phyloP scores from a whole-genome alignment of 345 rosid genomes.

The Brassica juncea region DNA sequence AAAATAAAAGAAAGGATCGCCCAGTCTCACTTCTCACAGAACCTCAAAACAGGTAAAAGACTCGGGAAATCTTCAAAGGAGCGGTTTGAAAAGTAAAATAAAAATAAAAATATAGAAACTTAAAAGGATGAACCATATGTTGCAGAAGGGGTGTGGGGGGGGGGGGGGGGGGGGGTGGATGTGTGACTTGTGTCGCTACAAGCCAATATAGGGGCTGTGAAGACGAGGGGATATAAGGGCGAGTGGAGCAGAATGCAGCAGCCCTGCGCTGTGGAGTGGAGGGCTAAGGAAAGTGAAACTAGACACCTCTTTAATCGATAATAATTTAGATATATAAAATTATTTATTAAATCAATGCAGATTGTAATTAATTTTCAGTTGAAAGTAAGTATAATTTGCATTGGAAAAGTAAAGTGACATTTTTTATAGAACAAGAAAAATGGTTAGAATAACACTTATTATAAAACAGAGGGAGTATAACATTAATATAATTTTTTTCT shows the following conservation, averaged over 20 bases:
- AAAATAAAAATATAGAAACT: too few species aligned
- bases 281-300: conserved; percentile 49
- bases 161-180: conserved; percentile 36
- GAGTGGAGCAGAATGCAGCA: conserved; percentile 46
- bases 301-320: background rate
- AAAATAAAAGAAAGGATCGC: too few species aligned
- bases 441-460: too few species aligned
- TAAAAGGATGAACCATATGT: conserved; percentile 32
- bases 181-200: conserved; percentile 41
- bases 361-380: too few species aligned
- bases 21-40: conserved; percentile 41
- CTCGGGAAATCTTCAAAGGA: background rate
- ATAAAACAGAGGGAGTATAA: too few species aligned
- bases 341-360: too few species aligned
- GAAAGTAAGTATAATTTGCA: too few species aligned
- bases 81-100: background rate
- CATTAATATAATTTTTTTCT: too few species aligned
- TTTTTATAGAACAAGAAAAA: too few species aligned
- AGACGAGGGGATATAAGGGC: conserved; percentile 40
- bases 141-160: conserved; percentile 37
- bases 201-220: conserved; percentile 48
- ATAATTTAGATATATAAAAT: too few species aligned
- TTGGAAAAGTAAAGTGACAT: too few species aligned
- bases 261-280: conserved; percentile 47
- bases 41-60: conserved; percentile 44